phyloP scores from a whole-genome alignment of 768 basidiomycete genomes.

The Suillus brevipes region DNA sequence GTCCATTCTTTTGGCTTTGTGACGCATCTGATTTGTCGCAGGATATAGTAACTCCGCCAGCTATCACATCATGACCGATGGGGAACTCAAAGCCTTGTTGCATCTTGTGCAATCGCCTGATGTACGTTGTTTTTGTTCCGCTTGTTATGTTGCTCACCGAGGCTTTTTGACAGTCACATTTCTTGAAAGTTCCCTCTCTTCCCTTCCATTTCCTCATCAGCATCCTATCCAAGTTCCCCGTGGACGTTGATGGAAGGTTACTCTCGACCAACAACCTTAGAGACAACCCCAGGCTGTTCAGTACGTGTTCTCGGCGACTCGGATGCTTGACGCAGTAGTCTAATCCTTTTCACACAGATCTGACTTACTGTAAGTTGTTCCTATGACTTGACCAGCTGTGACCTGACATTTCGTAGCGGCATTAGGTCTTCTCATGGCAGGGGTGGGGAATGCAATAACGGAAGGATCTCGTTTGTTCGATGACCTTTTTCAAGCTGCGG shows the following conservation, averaged over 20 bases:
- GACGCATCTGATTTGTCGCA: conserved; percentile 29
- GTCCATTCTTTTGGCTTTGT: conserved; percentile 24
- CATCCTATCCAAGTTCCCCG: conserved; percentile 75
- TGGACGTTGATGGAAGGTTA: conserved; percentile 71
- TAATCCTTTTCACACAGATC: conserved; percentile 26
- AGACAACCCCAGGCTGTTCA: conserved; percentile 69
- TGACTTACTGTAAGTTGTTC: conserved; percentile 35
- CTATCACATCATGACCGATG: conserved; percentile 65
- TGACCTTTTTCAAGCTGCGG: conserved; percentile 43
- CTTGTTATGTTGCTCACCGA: conserved; percentile 15
- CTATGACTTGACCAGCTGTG: conserved; percentile 10
- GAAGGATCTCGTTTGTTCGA: conserved; percentile 40
- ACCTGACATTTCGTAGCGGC: conserved; percentile 43
- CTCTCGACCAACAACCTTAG: conserved; percentile 67
- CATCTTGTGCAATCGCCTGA: conserved; percentile 77
- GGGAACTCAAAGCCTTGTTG: conserved; percentile 63
- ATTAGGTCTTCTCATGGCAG: conserved; percentile 57
- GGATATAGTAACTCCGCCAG: conserved; percentile 85
- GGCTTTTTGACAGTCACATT: conserved; percentile 61
- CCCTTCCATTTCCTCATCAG: conserved; percentile 81
- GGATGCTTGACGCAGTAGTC: background rate
- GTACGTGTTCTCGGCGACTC: conserved; percentile 41
- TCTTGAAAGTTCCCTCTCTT: conserved; percentile 80
- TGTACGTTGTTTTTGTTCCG: conserved; percentile 43
- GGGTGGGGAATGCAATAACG: conserved; percentile 14